Evolutionary conservation across 169 alveolate genomes (phyloP).

Genomic region (Ichthyophthirius multifiliis): DNA sequence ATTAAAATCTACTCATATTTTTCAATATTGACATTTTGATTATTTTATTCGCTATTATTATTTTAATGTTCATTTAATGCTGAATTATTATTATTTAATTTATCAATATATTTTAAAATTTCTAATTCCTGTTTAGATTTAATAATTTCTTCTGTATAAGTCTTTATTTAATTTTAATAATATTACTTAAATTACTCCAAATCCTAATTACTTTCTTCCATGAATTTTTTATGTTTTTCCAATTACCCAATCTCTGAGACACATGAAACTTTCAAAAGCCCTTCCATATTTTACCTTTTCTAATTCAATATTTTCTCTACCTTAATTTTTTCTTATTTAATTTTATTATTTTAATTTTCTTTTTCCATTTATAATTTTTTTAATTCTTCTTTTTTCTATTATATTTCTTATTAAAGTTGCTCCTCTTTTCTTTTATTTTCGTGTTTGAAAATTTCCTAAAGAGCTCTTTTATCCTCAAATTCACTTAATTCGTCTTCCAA

Average conservation of each 20-base stretch:
- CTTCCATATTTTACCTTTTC: slow-evolving; percentile 3
- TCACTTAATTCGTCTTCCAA: slow-evolving; percentile 11
- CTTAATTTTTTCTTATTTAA: not conserved
- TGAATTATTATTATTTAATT: not conserved
- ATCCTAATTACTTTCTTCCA: not conserved
- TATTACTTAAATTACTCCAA: not conserved
- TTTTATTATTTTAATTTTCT: not conserved
- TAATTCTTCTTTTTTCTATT: not conserved
- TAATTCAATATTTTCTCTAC: not conserved
- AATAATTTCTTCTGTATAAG: not conserved
- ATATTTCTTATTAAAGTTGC: not conserved
- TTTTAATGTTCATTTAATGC: no score
- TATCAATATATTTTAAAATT: not conserved
- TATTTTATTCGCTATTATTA: not conserved
- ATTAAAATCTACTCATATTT: not conserved
- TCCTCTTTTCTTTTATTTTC: slow-evolving; percentile 1
- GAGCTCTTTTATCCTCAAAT: slow-evolving; percentile 5
- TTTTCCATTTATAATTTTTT: not conserved
- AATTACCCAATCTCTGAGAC: not conserved
- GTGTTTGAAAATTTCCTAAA: slow-evolving; percentile 5
- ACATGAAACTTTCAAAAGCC: not conserved
- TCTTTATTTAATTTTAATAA: not conserved
- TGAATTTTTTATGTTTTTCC: not conserved
- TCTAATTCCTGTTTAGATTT: not conserved
- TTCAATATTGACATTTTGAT: not conserved